These are phyloP conservation scores for Jatropha multifida DNA, from an alignment of 441 rosid genomes.

Conservation along the genomic window DNA sequence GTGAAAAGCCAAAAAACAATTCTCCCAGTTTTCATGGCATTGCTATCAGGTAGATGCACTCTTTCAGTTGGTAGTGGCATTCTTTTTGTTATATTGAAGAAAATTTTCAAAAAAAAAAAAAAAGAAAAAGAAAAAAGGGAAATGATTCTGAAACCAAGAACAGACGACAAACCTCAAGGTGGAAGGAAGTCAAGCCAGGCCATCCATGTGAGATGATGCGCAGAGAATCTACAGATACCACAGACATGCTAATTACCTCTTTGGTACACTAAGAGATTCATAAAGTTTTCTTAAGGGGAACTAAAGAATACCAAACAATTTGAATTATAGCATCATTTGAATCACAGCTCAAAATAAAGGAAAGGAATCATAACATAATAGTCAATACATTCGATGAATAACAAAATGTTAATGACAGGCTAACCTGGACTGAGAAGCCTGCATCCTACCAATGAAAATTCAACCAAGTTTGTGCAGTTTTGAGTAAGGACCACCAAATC, in stretches of 20 bases:
- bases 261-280: not conserved
- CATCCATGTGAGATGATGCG: constrained; percentile 67
- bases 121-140: not conserved
- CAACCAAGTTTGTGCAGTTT: constrained; percentile 51
- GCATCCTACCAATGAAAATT: constrained; percentile 68
- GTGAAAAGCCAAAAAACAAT: not conserved
- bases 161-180: constrained; percentile 56
- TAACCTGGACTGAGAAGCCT: constrained; percentile 57
- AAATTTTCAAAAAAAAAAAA: not conserved
- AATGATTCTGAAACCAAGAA: constrained; percentile 3
- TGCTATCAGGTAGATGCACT: not conserved
- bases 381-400: constrained; percentile 3
- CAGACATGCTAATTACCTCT: constrained; percentile 9
- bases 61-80: not conserved
- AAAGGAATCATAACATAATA: not conserved
- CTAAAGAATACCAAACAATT: not conserved
- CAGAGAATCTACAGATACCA: constrained; percentile 49
- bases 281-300: not conserved
- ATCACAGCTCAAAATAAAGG: not conserved
- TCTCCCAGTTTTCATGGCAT: not conserved
- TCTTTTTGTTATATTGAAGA: not conserved
- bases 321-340: not conserved
- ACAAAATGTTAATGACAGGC: constrained; percentile 3
- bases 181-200: constrained; percentile 71
- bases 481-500: constrained; percentile 61